Evolutionary conservation across 108 stramenopile species (phyloP).

Genomic region (Epithemia pelagica): DNA sequence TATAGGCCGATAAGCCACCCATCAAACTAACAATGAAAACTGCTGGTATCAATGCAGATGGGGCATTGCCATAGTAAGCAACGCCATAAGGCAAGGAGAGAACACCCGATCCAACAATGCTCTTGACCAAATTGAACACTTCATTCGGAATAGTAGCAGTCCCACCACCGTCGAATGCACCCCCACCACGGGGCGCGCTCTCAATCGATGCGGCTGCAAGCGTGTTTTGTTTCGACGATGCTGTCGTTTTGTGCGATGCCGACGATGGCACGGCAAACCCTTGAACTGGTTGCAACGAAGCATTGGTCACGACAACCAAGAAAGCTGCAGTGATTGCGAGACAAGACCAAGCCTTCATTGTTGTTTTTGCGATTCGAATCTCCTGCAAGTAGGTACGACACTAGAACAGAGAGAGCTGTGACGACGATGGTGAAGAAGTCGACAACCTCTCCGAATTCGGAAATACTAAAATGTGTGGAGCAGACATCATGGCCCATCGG

Average conservation of each 20-base stretch:
- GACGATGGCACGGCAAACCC: not conserved
- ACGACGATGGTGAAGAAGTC: too few relatives aligned
- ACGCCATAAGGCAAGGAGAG: slow-evolving; percentile 90
- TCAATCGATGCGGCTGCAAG: not conserved
- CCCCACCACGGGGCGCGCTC: not conserved
- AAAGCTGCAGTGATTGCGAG: not conserved
- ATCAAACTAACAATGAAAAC: slow-evolving; percentile 64
- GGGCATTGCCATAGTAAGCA: slow-evolving; percentile 85
- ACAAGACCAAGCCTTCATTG: not conserved
- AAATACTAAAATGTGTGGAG: too few relatives aligned
- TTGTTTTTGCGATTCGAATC: too few relatives aligned
- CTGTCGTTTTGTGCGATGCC: not conserved
- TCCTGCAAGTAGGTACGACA: too few relatives aligned
- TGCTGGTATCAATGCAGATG: slow-evolving; percentile 84
- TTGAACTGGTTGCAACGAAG: not conserved
- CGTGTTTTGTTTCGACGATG: not conserved
- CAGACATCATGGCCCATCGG: too few relatives aligned
- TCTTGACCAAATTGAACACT: slow-evolving; percentile 91
- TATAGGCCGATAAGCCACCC: slow-evolving; percentile 83
- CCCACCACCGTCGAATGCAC: slow-evolving; percentile 6
- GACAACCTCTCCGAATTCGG: too few relatives aligned
- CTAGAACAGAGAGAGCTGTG: too few relatives aligned
- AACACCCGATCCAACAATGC: slow-evolving; percentile 86
- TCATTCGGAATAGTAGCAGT: slow-evolving; percentile 56
- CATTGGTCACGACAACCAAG: not conserved